Evolutionary conservation across 1,284 basidiomycete genomes (phyloP), one percentile per base, ranked within the genome.

Genomic region (Inonotus obliquus): DNA sequence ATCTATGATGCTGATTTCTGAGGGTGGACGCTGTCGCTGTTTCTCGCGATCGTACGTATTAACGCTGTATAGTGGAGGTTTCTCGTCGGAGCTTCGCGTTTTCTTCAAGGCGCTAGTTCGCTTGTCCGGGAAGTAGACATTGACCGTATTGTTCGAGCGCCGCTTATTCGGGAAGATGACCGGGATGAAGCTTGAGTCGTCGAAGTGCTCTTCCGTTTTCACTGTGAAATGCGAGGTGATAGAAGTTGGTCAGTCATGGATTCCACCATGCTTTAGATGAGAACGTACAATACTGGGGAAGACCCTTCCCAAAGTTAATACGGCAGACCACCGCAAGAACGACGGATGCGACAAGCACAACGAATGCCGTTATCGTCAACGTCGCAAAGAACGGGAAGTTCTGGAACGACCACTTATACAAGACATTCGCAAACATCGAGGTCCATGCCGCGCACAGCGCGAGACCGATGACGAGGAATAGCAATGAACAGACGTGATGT

Each of bases 371-470:
- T 25, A 63, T 57, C 38, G 63, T 65, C 23, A 68, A 54, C 13
- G 66, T 63, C 11, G 65, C 68, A 57, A 70, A 70, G 65, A 69
- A 69, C 4, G 64, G 51, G 67, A 68, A 70, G 39, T 65, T 67
- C 51, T 64, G 59, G 66, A 70, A 67, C 4, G 65, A 65, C 54
- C 67, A 63, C 32, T 59, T 62, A 57, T 68, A 70, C 2, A 67
- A 41, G 0, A 57, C 19, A 25, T 61, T 65, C n/a, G 65, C 58
- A 54, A 70, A 70, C 48, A 67, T 66, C n/a, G 61, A 59, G 6
- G 64, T 47, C 65, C 67, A 68, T 14, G 63, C 44, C 11, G 53
- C 57, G n/a, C 54, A 59, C 3, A 65, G 45, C 11, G 59, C 29
- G 29, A 64, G 6, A 21, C 62, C 54, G 14, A 58, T 29, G 21